phyloP scores from a whole-genome alignment of 2,329 filamentous ascomycete species.

The Cladorrhinum sp. region DNA sequence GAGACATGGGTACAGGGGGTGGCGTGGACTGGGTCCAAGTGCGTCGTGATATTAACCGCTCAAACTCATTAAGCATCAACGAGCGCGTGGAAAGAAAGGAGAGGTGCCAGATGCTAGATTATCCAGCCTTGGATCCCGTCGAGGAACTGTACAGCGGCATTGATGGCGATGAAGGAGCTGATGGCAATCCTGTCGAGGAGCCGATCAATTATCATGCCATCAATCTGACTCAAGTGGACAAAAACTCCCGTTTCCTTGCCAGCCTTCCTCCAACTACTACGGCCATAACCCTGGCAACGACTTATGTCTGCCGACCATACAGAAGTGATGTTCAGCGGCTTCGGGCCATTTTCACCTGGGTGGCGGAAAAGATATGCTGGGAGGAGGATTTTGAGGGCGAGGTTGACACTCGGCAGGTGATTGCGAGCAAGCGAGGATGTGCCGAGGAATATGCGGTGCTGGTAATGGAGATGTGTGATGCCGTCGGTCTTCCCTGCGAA shows the following conservation, averaged over 20 bases:
- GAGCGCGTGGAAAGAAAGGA: constrained; percentile 83
- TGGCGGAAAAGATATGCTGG: constrained; percentile 91
- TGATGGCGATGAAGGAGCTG: constrained; percentile 84
- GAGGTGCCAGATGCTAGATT: constrained; percentile 90
- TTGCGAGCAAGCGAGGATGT: constrained; percentile 79
- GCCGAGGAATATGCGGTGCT: constrained; percentile 86
- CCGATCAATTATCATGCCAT: constrained; percentile 77
- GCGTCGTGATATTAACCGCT: constrained; percentile 89
- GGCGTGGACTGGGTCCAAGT: constrained; percentile 94
- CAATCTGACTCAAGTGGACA: constrained; percentile 86
- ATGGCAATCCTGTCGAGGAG: constrained; percentile 78
- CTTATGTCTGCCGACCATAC: constrained; percentile 90
- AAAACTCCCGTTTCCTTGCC: constrained; percentile 87
- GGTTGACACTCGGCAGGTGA: constrained; percentile 76
- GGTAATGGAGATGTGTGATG: constrained; percentile 88
- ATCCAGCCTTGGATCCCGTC: constrained; percentile 82
- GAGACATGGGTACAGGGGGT: constrained; percentile 66
- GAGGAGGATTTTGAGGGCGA: constrained; percentile 91
- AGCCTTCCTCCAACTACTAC: constrained; percentile 80
- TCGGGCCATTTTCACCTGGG: constrained; percentile 95
- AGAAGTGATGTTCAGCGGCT: constrained; percentile 89
- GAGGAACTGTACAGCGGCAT: constrained; percentile 82
- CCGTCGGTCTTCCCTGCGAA: constrained; percentile 84
- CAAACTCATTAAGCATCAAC: constrained; percentile 86
- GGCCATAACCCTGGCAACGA: constrained; percentile 77